Conservation (phyloP, 73 alveolate species). For the Tetrahymena borealis region DNA sequence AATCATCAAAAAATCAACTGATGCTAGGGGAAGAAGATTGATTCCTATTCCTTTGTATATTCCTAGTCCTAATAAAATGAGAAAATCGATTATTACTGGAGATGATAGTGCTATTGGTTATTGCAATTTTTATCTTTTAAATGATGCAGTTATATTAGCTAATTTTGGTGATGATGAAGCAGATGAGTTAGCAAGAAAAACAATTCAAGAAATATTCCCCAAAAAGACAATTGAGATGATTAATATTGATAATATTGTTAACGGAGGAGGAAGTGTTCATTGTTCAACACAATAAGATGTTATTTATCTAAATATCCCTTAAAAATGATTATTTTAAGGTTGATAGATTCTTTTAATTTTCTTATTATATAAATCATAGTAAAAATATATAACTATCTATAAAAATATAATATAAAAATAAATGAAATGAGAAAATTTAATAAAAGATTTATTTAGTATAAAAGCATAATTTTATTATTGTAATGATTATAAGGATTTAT, state of each 20-base stretch:
- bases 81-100: background rate
- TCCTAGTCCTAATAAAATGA: background rate
- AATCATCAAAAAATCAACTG: conserved; percentile 20
- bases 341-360: too few relatives aligned
- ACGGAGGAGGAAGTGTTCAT: conserved; percentile 45
- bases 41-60: conserved; percentile 21
- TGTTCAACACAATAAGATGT: conserved; percentile 42
- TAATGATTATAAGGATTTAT: too few relatives aligned
- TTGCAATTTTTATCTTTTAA: conserved; percentile 12
- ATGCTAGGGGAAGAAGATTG: conserved; percentile 33
- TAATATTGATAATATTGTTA: conserved; percentile 18
- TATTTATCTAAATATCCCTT: too few relatives aligned
- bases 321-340: too few relatives aligned
- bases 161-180: conserved; percentile 28
- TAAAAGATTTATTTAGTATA: too few relatives aligned
- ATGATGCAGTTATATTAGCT: conserved; percentile 22
- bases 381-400: too few relatives aligned
- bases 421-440: too few relatives aligned
- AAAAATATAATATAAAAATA: too few relatives aligned
- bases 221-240: conserved; percentile 33
- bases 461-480: too few relatives aligned
- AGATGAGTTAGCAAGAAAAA: conserved; percentile 19
- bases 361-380: too few relatives aligned
- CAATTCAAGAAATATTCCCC: conserved; percentile 14
- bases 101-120: conserved; percentile 20